A percentile compares a stretch with the other conserved stretches of the same genome.
These are phyloP conservation scores for Aspergillus haitiensis DNA, from an alignment of 495 filamentous ascomycete species.

Conservation along the genomic window DNA sequence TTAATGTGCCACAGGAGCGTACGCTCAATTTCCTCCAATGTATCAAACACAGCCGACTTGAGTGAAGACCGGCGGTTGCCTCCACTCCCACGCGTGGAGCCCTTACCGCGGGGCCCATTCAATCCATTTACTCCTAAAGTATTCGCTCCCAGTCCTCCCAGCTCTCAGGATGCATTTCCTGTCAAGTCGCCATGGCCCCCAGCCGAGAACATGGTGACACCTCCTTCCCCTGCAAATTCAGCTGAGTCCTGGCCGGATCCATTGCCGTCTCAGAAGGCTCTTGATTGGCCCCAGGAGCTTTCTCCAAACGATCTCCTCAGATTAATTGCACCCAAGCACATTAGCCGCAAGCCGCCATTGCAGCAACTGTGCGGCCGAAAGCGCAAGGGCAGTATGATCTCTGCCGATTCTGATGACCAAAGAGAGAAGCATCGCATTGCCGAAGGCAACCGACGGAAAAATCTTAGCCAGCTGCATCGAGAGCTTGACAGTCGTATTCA, in stretches of 20 bases:
- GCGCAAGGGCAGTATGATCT: conserved; percentile 44
- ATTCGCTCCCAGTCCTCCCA: conserved; percentile 39
- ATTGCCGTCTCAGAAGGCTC: conserved; percentile 33
- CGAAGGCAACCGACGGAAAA: conserved; percentile 48
- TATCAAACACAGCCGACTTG: conserved; percentile 22
- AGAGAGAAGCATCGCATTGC: conserved; percentile 50
- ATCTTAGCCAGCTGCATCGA: conserved; percentile 45
- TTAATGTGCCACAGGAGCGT: conserved; percentile 23
- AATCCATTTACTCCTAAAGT: conserved; percentile 38
- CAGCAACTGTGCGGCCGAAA: conserved; percentile 50
- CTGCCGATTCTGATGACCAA: conserved; percentile 43
- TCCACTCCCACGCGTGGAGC: conserved; percentile 45
- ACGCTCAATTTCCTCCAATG: conserved; percentile 21
- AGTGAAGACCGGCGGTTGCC: conserved; percentile 45
- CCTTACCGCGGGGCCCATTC: conserved; percentile 46
- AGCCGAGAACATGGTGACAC: conserved; percentile 36
- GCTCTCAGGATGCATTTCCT: conserved; percentile 40
- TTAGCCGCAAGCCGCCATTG: conserved; percentile 46
- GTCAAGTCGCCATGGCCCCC: conserved; percentile 40
- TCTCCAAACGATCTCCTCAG: conserved; percentile 39
- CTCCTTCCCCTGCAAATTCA: conserved; percentile 47
- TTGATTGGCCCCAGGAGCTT: conserved; percentile 42
- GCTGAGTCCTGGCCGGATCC: conserved; percentile 47
- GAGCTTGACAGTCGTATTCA: conserved; percentile 45
- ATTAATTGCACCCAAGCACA: conserved; percentile 42